Conservation (phyloP, 768 basidiomycete genomes). For the Favolaschia claudopus region DNA sequence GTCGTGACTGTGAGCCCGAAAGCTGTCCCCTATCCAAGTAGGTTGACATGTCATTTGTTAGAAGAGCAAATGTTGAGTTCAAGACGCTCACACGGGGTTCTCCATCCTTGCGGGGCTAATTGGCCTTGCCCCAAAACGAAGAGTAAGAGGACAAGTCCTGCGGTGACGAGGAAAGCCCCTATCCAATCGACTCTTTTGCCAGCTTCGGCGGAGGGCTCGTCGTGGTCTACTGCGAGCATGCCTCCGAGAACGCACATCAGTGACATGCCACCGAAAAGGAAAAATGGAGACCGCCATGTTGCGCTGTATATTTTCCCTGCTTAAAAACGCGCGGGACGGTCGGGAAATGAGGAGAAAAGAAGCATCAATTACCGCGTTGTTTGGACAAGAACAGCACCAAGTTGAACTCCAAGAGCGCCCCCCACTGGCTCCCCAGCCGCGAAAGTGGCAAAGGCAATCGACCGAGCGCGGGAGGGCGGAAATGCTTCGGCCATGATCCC, state of each 20-base stretch:
- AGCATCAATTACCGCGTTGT: slow-evolving; percentile 21
- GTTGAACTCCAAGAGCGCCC: slow-evolving; percentile 57
- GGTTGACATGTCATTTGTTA: slow-evolving; percentile 39
- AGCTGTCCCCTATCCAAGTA: slow-evolving; percentile 55
- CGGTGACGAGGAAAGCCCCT: slow-evolving; percentile 69
- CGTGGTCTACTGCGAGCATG: slow-evolving; percentile 57
- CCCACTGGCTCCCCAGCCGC: slow-evolving; percentile 78
- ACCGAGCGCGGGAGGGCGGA: slow-evolving; percentile 57
- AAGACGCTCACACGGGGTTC: slow-evolving; percentile 45
- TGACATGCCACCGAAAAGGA: slow-evolving; percentile 55
- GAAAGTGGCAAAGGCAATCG: slow-evolving; percentile 72
- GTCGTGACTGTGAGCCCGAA: slow-evolving; percentile 63
- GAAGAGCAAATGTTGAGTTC: not conserved
- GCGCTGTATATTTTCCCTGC: too few species aligned
- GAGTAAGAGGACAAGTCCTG: slow-evolving; percentile 69
- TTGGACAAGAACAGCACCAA: slow-evolving; percentile 66
- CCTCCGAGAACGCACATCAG: slow-evolving; percentile 49
- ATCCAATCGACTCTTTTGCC: slow-evolving; percentile 72
- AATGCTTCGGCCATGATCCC: slow-evolving; percentile 75
- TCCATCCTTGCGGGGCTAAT: slow-evolving; percentile 66
- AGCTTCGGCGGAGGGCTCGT: slow-evolving; percentile 38
- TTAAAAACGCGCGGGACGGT: too few species aligned
- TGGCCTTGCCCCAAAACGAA: slow-evolving; percentile 74
- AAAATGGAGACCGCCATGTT: slow-evolving; percentile 61
- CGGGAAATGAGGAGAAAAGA: not conserved